Conservation (phyloP, 2,329 filamentous ascomycete genomes). For the Epichloe hybrida region DNA sequence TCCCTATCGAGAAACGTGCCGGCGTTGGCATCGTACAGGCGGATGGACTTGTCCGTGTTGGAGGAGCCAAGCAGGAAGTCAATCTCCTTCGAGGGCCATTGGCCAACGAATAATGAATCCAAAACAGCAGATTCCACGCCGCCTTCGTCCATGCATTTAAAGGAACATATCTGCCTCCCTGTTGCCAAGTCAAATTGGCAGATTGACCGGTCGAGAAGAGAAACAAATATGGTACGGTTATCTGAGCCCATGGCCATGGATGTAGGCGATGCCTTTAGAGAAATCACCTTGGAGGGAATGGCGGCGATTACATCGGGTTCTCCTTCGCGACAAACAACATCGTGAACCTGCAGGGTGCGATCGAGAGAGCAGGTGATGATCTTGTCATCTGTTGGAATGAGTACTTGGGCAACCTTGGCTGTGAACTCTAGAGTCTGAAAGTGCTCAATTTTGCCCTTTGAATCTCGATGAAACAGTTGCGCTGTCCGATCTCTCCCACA, state of each 20-base stretch:
- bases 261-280: slow-evolving; percentile 72
- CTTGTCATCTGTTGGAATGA: slow-evolving; percentile 62
- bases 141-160: slow-evolving; percentile 73
- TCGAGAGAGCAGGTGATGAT: slow-evolving; percentile 82
- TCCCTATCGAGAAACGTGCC: slow-evolving; percentile 73
- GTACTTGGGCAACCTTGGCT: slow-evolving; percentile 61
- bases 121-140: slow-evolving; percentile 71
- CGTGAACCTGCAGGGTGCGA: slow-evolving; percentile 71
- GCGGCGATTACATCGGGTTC: slow-evolving; percentile 58
- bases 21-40: slow-evolving; percentile 69
- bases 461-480: slow-evolving; percentile 63
- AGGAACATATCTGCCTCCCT: slow-evolving; percentile 56
- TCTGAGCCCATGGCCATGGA: slow-evolving; percentile 65
- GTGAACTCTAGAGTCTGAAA: slow-evolving; percentile 91
- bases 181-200: slow-evolving; percentile 50
- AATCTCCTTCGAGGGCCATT: slow-evolving; percentile 37
- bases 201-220: slow-evolving; percentile 45
- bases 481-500: slow-evolving; percentile 84
- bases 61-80: slow-evolving; percentile 75
- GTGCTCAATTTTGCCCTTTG: slow-evolving; percentile 50
- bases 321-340: slow-evolving; percentile 57
- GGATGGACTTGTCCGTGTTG: slow-evolving; percentile 88
- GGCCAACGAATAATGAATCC: slow-evolving; percentile 58
- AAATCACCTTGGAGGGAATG: slow-evolving; percentile 61
- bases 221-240: slow-evolving; percentile 43